Percentiles rank a stretch among this genome's conserved stretches.
phyloP scores from a whole-genome alignment of 2,329 filamentous ascomycete genomes.

The Xylaria hypoxylon region DNA sequence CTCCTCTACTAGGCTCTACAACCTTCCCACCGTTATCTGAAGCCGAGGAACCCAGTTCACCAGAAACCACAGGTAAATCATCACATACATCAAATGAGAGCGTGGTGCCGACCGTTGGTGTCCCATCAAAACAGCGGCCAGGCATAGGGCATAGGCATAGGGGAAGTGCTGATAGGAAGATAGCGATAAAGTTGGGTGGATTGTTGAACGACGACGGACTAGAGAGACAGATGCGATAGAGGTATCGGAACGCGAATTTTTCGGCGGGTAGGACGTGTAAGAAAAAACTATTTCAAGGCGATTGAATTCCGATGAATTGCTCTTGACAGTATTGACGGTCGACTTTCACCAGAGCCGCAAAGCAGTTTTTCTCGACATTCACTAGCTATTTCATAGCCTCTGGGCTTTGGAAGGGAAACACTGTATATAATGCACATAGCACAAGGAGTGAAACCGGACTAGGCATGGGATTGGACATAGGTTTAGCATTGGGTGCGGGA shows the following conservation, averaged over 20 bases:
- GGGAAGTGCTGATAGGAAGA: constrained; percentile 73
- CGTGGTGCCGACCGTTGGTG: constrained; percentile 41
- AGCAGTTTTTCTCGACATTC: background rate
- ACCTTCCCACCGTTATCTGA: constrained; percentile 57
- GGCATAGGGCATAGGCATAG: constrained; percentile 54
- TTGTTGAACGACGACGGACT: constrained; percentile 75
- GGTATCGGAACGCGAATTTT: constrained; percentile 72
- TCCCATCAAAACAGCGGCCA: constrained; percentile 46
- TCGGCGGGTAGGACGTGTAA: constrained; percentile 68
- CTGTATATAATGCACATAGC: constrained; percentile 24
- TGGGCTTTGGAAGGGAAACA: background rate
- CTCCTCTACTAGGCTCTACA: constrained; percentile 43
- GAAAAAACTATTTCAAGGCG: constrained; percentile 41
- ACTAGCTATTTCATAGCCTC: background rate
- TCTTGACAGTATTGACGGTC: background rate
- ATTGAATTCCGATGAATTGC: background rate
- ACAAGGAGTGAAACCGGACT: constrained; percentile 8
- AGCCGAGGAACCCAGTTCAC: constrained; percentile 50
- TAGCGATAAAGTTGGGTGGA: constrained; percentile 71
- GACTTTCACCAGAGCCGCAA: background rate
- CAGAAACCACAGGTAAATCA: constrained; percentile 25
- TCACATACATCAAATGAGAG: constrained; percentile 34
- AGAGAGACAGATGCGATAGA: constrained; percentile 74
- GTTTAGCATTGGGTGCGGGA: constrained; percentile 24
- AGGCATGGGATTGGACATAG: constrained; percentile 10